phyloP scores from a whole-genome alignment of 202 grass and related monocot genomes.

The Schoenoplectus tabernaemontani region DNA sequence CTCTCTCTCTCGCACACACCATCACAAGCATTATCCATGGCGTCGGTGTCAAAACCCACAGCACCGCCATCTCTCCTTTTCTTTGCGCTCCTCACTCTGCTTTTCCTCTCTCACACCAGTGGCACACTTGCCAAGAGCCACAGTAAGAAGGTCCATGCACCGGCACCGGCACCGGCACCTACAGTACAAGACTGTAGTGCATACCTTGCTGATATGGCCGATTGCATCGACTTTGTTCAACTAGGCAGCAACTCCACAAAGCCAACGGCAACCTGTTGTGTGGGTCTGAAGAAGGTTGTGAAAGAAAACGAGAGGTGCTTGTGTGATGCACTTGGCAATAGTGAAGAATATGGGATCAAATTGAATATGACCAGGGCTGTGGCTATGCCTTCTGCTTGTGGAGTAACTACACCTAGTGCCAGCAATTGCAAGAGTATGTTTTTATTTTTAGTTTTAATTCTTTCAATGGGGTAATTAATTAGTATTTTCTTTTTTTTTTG shows the following conservation, averaged over 20 bases:
- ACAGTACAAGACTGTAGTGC: conserved; percentile 29
- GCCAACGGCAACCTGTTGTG: conserved; percentile 44
- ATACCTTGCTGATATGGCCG: background rate
- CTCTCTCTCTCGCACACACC: background rate
- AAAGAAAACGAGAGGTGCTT: conserved; percentile 22
- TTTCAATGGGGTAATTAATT: too few species aligned
- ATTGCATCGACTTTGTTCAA: conserved; percentile 34
- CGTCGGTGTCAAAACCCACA: background rate
- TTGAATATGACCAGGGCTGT: conserved; percentile 51
- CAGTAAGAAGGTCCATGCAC: conserved; percentile 10
- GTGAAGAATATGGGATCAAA: conserved; percentile 8
- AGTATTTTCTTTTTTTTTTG: background rate
- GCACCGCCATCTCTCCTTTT: background rate
- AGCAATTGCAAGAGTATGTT: conserved; percentile 55
- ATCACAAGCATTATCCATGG: background rate
- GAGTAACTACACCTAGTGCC: conserved; percentile 27
- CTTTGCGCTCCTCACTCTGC: conserved; percentile 24
- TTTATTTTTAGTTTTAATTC: too few species aligned
- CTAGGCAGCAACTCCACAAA: conserved; percentile 7
- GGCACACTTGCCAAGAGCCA: background rate
- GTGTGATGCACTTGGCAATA: conserved; percentile 40
- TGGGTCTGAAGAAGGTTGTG: conserved; percentile 33
- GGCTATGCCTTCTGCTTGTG: conserved; percentile 45
- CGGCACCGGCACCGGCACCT: conserved; percentile 16
- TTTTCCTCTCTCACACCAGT: conserved; percentile 17